A percentile compares a stretch with the other conserved stretches of the same genome.
Evolutionary conservation across 2,329 filamentous ascomycete genomes (phyloP).

Genomic region (Aspergillus floridensis): DNA sequence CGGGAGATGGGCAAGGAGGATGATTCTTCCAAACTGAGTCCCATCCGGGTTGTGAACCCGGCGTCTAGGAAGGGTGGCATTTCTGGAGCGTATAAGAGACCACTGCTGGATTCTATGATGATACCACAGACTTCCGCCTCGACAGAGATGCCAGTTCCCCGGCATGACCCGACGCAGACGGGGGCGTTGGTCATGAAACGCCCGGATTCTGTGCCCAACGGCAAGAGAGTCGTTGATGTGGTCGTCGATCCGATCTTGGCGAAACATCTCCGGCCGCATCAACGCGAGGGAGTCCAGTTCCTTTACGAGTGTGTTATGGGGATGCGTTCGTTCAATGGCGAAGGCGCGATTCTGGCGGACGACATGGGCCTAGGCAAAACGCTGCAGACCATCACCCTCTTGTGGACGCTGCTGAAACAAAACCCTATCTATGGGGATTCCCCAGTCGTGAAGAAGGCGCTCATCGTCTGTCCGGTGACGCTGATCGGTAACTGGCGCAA

Average conservation of each 20-base stretch:
- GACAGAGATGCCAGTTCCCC: slow-evolving; percentile 54
- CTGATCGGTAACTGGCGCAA: slow-evolving; percentile 71
- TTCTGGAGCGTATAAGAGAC: slow-evolving; percentile 59
- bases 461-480: slow-evolving; percentile 71
- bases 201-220: slow-evolving; percentile 54
- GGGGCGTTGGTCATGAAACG: slow-evolving; percentile 67
- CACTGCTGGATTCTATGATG: slow-evolving; percentile 55
- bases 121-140: slow-evolving; percentile 43
- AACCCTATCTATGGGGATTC: slow-evolving; percentile 60
- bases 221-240: slow-evolving; percentile 68
- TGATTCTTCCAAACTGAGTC: slow-evolving; percentile 8
- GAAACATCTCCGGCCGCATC: slow-evolving; percentile 64
- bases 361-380: slow-evolving; percentile 77
- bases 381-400: slow-evolving; percentile 66
- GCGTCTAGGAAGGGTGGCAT: slow-evolving; percentile 42
- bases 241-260: slow-evolving; percentile 66
- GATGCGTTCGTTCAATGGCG: slow-evolving; percentile 62
- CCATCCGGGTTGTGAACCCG: slow-evolving; percentile 25
- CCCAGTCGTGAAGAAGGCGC: slow-evolving; percentile 66
- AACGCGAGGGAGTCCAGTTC: slow-evolving; percentile 67
- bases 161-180: slow-evolving; percentile 60
- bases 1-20: background rate
- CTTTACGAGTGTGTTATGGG: slow-evolving; percentile 76
- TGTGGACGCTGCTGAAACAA: slow-evolving; percentile 72
- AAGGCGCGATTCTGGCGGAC: slow-evolving; percentile 69